Percentiles rank a stretch among this genome's conserved stretches.
Evolutionary conservation across 495 filamentous ascomycete species (phyloP).

Genomic region (Bryoglossum gracile): DNA sequence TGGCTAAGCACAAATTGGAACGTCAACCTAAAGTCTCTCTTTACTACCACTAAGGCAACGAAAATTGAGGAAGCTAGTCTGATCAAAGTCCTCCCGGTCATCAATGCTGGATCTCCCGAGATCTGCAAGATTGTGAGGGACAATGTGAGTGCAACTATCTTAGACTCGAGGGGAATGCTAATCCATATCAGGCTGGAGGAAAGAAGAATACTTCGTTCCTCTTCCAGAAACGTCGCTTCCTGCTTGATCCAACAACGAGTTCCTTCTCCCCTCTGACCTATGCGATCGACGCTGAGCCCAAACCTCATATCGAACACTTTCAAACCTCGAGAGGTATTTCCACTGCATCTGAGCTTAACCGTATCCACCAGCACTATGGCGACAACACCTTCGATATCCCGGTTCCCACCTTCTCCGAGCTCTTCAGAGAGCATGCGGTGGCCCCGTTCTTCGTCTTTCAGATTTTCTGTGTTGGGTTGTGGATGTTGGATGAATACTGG

Average conservation of each 20-base stretch:
- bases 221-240: slow-evolving; percentile 96
- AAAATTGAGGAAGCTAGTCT: slow-evolving; percentile 70
- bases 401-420: slow-evolving; percentile 87
- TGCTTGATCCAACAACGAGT: slow-evolving; percentile 62
- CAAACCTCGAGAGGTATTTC: slow-evolving; percentile 70
- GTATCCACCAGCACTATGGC: slow-evolving; percentile 86
- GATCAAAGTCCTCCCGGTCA: slow-evolving; percentile 88
- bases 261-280: slow-evolving; percentile 78
- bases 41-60: slow-evolving; percentile 67
- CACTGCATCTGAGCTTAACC: slow-evolving; percentile 61
- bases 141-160: slow-evolving; percentile 39
- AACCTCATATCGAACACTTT: slow-evolving; percentile 66
- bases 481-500: slow-evolving; percentile 99
- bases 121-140: slow-evolving; percentile 76
- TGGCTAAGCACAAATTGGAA: slow-evolving; percentile 99
- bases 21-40: slow-evolving; percentile 72
- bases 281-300: slow-evolving; percentile 76
- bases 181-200: slow-evolving; percentile 46
- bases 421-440: slow-evolving; percentile 97
- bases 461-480: slow-evolving; percentile 95
- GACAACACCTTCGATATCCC: slow-evolving; percentile 97
- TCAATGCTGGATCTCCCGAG: slow-evolving; percentile 83
- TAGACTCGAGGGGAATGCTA: slow-evolving; percentile 8
- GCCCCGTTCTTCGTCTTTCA: slow-evolving; percentile 99
- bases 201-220: slow-evolving; percentile 79